Evolutionary conservation across 1,284 basidiomycete species (phyloP).

Genomic region (Agroathelia rolfsii): DNA sequence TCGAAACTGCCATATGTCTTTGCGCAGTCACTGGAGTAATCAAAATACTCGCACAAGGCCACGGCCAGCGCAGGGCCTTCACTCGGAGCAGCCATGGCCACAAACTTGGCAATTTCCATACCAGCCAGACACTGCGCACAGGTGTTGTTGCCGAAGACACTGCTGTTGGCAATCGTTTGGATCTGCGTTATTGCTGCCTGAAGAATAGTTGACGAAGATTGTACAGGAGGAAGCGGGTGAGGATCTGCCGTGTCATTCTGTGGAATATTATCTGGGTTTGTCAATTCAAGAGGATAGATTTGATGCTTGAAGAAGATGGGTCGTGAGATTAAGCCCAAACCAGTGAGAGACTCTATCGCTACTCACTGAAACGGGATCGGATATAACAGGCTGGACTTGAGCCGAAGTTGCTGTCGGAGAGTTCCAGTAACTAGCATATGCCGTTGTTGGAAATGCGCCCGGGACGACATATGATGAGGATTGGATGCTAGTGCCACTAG

Average conservation of each 20-base stretch:
- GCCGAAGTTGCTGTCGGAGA: constrained; percentile 56
- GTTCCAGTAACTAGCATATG: constrained; percentile 59
- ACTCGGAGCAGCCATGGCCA: constrained; percentile 19
- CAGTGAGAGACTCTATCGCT: no score
- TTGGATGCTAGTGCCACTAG: no score
- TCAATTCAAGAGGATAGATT: constrained; percentile 46
- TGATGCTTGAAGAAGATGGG: constrained; percentile 43
- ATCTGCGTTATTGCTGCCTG: constrained; percentile 15
- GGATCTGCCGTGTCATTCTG: constrained; percentile 21
- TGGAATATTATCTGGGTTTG: constrained; percentile 48
- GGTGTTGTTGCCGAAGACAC: constrained; percentile 7
- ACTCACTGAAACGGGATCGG: constrained; percentile 53
- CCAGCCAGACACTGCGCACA: constrained; percentile 24
- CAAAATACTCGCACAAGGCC: no score
- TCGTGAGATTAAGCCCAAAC: constrained; percentile 1
- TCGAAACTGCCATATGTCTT: no score
- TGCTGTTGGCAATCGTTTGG: constrained; percentile 10
- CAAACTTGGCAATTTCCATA: constrained; percentile 21
- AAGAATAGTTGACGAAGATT: constrained; percentile 12
- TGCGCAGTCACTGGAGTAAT: no score
- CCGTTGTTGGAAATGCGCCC: constrained; percentile 55
- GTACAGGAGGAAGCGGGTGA: constrained; percentile 16
- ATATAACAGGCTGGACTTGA: constrained; percentile 62
- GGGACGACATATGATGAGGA: constrained; percentile 47
- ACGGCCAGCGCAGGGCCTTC: no score